phyloP scores from a whole-genome alignment of 306 rosid genomes.

The apple (Malus domestica) region ASM211411v1 NC_041804.1:11299501-11300000 shows the following conservation, averaged over 20 bases:
- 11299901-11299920: slow-evolving; percentile 57
- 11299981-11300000: slow-evolving; percentile 78
- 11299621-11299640: neutral
- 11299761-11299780: slow-evolving; percentile 79
- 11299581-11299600: no score
- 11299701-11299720: slow-evolving; percentile 76
- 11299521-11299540: neutral
- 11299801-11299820: slow-evolving; percentile 65
- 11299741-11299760: slow-evolving; percentile 80
- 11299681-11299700: slow-evolving; percentile 10
- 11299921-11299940: slow-evolving; percentile 61
- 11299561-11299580: neutral
- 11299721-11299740: slow-evolving; percentile 88
- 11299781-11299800: slow-evolving; percentile 90
- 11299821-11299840: slow-evolving; percentile 91
- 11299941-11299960: slow-evolving; percentile 49
- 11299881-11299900: slow-evolving; percentile 78
- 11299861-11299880: slow-evolving; percentile 49
- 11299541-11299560: neutral
- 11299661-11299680: neutral
- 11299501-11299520: neutral
- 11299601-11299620: neutral
- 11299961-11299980: slow-evolving; percentile 71
- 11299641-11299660: neutral
- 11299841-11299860: slow-evolving; percentile 55